Conservation (phyloP, 2,329 filamentous ascomycete genomes). For the Orbilia ellipsospora region DNA sequence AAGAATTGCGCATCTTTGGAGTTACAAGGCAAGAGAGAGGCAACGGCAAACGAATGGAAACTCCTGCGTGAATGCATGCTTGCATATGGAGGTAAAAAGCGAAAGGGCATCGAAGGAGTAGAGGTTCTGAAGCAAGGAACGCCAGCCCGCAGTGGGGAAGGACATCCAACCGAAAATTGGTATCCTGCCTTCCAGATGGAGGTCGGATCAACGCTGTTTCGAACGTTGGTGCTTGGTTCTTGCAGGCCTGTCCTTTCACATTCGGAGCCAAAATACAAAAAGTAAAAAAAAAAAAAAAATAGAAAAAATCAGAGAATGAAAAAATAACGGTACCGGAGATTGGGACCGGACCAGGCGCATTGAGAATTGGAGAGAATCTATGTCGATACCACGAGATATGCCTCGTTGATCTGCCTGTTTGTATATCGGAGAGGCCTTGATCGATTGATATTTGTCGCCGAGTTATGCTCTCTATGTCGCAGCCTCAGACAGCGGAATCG, state of each 20-base stretch:
- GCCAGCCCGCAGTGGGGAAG: conserved; percentile 23
- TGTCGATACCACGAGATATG: conserved; percentile 22
- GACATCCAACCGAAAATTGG: conserved; percentile 15
- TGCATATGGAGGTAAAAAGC: conserved; percentile 12
- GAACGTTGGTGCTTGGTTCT: conserved; percentile 8
- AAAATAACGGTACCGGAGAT: too few species aligned
- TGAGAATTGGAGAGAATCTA: conserved; percentile 17
- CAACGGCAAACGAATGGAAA: conserved; percentile 12
- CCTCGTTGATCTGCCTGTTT: conserved; percentile 28
- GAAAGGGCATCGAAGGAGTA: background rate
- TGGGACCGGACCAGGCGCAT: background rate
- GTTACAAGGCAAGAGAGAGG: background rate
- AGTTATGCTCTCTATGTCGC: conserved; percentile 11
- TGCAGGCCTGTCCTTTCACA: conserved; percentile 37
- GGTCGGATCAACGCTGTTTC: conserved; percentile 32
- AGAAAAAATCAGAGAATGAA: too few species aligned
- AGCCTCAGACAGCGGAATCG: conserved; percentile 51
- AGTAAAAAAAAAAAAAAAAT: background rate
- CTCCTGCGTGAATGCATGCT: conserved; percentile 17
- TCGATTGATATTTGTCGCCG: conserved; percentile 17
- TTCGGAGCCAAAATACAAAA: conserved; percentile 19
- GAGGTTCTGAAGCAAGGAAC: conserved; percentile 48
- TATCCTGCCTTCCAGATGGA: conserved; percentile 40
- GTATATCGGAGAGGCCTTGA: conserved; percentile 26
- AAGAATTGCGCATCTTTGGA: conserved; percentile 1